Conservation (phyloP, 345 rosid genomes). For the Sisymbrium irio region DNA sequence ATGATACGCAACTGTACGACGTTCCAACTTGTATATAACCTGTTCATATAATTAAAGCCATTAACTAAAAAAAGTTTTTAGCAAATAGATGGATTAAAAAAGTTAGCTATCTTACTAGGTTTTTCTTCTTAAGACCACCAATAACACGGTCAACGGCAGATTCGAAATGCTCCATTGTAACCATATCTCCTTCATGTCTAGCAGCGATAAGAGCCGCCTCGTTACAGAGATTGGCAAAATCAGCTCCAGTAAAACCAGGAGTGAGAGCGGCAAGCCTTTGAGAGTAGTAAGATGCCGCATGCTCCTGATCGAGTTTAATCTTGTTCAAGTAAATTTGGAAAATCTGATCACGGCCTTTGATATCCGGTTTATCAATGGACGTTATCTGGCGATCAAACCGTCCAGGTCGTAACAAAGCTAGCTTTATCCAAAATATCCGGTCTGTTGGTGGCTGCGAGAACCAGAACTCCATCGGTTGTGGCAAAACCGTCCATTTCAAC, state of each 20-base stretch:
- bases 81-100: too few species aligned
- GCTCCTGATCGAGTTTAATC: slow-evolving; percentile 76
- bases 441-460: not conserved
- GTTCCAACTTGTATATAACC: slow-evolving; percentile 91
- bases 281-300: slow-evolving; percentile 55
- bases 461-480: slow-evolving; percentile 39
- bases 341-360: not conserved
- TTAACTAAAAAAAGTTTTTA: too few species aligned
- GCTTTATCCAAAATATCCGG: not conserved
- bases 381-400: not conserved
- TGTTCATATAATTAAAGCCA: slow-evolving; percentile 20
- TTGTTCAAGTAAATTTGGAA: slow-evolving; percentile 65
- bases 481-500: slow-evolving; percentile 99
- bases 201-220: slow-evolving; percentile 96
- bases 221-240: slow-evolving; percentile 91
- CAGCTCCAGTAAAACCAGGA: slow-evolving; percentile 98
- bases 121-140: slow-evolving; percentile 98
- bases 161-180: slow-evolving; percentile 84
- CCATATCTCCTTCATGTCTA: slow-evolving; percentile 50
- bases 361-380: slow-evolving; percentile 8
- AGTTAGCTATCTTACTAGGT: slow-evolving; percentile 47
- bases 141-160: slow-evolving; percentile 92
- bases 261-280: slow-evolving; percentile 94
- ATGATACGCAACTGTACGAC: slow-evolving; percentile 41
- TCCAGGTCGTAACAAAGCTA: not conserved